These are phyloP conservation scores for Penicillium chermesinum DNA, from an alignment of 495 filamentous ascomycete genomes.

Conservation along the genomic window DNA sequence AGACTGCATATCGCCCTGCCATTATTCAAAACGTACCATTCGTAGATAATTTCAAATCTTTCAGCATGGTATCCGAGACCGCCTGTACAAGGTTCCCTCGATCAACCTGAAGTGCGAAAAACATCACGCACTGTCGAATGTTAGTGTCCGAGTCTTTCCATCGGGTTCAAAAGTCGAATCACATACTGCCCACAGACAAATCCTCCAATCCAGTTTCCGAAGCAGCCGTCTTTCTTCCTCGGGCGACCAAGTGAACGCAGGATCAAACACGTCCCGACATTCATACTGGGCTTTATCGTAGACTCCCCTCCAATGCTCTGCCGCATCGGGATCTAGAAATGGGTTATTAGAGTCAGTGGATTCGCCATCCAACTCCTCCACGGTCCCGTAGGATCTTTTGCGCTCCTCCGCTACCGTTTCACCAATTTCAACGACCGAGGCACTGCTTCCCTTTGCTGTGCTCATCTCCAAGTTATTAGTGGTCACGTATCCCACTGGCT, in stretches of 20 bases:
- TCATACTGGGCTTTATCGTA: slow-evolving; percentile 49
- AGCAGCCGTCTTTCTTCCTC: slow-evolving; percentile 49
- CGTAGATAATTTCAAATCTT: slow-evolving; percentile 48
- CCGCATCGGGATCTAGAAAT: slow-evolving; percentile 42
- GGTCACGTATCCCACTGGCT: neutral
- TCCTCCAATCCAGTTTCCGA: slow-evolving; percentile 48
- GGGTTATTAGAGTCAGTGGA: slow-evolving; percentile 17
- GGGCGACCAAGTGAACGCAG: slow-evolving; percentile 46
- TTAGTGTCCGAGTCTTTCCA: neutral
- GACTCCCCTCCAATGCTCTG: slow-evolving; percentile 39
- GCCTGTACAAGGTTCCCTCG: slow-evolving; percentile 53
- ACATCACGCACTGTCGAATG: slow-evolving; percentile 49
- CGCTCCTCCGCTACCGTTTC: neutral
- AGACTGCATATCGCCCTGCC: no score
- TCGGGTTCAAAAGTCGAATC: neutral
- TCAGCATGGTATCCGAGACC: slow-evolving; percentile 50
- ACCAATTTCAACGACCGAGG: neutral
- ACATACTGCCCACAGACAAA: slow-evolving; percentile 50
- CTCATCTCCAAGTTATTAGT: neutral
- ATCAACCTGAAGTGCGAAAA: slow-evolving; percentile 55
- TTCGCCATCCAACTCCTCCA: slow-evolving; percentile 2
- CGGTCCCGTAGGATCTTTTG: slow-evolving; percentile 4
- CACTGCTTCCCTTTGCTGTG: neutral
- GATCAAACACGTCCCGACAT: slow-evolving; percentile 54
- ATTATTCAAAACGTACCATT: slow-evolving; percentile 47